These are phyloP conservation scores for Septoria petroselini DNA, from an alignment of 2,329 filamentous ascomycete species.

Conservation along the genomic window DNA sequence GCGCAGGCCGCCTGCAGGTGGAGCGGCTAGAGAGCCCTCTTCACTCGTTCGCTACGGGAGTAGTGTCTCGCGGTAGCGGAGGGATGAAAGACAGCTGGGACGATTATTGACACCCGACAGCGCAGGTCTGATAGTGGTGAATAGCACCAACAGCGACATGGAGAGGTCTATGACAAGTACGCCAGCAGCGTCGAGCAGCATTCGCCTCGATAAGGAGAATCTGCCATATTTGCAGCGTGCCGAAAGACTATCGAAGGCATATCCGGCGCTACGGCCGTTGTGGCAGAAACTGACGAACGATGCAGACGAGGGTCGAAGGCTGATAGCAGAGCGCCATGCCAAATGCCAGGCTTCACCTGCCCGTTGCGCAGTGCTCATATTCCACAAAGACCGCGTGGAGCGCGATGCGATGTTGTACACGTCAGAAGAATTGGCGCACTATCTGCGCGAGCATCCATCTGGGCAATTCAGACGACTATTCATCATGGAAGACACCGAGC, in stretches of 20 bases:
- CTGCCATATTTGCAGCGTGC: constrained; percentile 7
- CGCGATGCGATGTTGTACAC: constrained; percentile 1
- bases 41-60: neutral
- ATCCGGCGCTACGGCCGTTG: constrained; percentile 11
- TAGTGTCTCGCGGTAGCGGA: no score
- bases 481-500: constrained; percentile 30
- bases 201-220: neutral
- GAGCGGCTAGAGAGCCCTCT: neutral
- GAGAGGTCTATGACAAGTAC: neutral
- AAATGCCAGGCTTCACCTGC: constrained; percentile 5
- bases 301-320: constrained; percentile 12
- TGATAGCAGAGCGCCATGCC: neutral
- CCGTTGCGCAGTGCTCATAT: constrained; percentile 19
- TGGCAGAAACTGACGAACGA: constrained; percentile 15
- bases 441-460: constrained; percentile 4
- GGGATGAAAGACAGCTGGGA: no score
- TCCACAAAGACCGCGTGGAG: constrained; percentile 1
- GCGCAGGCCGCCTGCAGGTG: neutral
- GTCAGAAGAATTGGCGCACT: constrained; percentile 1
- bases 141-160: neutral
- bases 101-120: no score
- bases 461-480: constrained; percentile 19
- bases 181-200: neutral
- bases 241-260: constrained; percentile 3
- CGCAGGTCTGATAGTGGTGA: no score